Base-by-base conservation (phyloP, 2,329 filamentous ascomycete species). In the Fusarium acutatum region DNA sequence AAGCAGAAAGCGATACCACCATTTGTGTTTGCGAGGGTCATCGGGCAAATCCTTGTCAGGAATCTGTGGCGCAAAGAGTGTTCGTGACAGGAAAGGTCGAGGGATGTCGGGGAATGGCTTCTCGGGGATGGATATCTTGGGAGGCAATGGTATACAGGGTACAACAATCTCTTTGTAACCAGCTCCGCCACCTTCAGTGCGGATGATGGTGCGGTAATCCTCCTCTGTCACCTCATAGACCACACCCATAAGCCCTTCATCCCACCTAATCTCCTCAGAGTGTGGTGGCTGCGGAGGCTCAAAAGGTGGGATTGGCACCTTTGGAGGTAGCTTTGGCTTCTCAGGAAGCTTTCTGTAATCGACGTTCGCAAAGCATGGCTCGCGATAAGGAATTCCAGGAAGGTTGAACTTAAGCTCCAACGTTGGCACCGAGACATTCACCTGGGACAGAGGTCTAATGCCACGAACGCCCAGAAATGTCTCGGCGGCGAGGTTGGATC, bases 281-380 rank as follows among this genome's bases (percentile, higher is more conserved):
- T 71, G 63, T 34, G 75, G 76, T 56, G 75, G 75, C 20, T 72
- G 66, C n/a, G 73, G 76, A 32, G 75, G 75, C 17, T 76, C 61
- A 44, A 77, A 73, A 20, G 75, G 61, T 9, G 75, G 76, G 30
- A 78, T 68, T 12, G 77, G 80, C n/a, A 80, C 62, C 47, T 76
- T 77, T 32, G 75, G 80, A 24, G 82, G 81, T 35, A 82, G 79
- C 66, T 78, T 78, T 20, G 77, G 79, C 64, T 80, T 77, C 67
- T 83, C 84, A 22, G 84, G 86, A 44, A 87, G 73, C 79, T 90
- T 86, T 53, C 92, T 89, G 59, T 87, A 86, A 22, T 88, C 88
- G 6, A 92, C 92, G 78, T 97, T 97, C 64, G 94, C 95, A 81
- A 98, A 98, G 81, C 96, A 97, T 2, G 96, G 96, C 82, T 98